Conservation (phyloP, 768 basidiomycete species). For the Lactarius pseudohatsudake region DNA sequence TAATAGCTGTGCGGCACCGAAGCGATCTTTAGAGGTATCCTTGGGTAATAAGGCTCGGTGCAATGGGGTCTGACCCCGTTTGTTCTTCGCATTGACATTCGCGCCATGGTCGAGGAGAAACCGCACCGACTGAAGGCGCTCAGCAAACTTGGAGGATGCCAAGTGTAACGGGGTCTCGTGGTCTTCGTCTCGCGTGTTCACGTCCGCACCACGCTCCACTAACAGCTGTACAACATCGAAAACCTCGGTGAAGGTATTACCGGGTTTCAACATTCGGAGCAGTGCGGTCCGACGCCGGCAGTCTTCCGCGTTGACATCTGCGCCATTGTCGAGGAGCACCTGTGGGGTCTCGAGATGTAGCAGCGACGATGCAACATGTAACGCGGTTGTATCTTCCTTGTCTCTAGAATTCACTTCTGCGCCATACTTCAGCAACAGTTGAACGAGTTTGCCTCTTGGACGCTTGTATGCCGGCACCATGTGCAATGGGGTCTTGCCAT, state of each 20-base stretch:
- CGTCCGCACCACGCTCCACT: background rate
- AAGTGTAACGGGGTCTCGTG: background rate
- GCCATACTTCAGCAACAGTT: background rate
- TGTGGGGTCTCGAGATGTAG: background rate
- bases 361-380: background rate
- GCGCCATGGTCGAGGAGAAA: background rate
- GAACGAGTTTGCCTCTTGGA: background rate
- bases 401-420: background rate
- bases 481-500: background rate
- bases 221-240: background rate
- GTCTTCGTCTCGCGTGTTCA: background rate
- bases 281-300: background rate
- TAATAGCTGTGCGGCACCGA: background rate
- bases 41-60: no score
- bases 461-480: background rate
- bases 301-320: background rate
- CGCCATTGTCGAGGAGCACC: background rate
- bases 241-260: background rate
- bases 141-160: background rate
- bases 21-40: no score
- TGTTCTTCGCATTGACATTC: background rate
- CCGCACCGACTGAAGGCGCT: background rate
- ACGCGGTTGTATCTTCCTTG: background rate
- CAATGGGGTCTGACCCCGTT: background rate
- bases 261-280: background rate